Base-by-base conservation (phyloP, 2,329 filamentous ascomycete species). In the Plenodomus biglobosus region DNA sequence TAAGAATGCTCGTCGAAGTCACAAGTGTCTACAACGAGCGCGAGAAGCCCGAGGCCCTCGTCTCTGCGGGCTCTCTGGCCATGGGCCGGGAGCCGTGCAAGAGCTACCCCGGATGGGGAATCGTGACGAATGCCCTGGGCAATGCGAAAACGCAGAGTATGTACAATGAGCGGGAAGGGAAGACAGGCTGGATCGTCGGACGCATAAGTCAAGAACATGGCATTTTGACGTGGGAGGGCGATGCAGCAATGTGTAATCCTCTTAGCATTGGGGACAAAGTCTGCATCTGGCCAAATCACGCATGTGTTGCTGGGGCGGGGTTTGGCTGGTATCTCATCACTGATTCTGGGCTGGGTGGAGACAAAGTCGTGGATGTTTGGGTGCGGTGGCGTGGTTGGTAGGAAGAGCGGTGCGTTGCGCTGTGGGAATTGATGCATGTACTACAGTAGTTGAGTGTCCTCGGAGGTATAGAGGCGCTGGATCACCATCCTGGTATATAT, bases 201-300 rank as follows among this genome's bases (percentile, higher is more conserved):
- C 79, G 83, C 20, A 81, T 92, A 48, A 86, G 85, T 55, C 89
- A 92, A 73, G 89, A 94, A 72, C 89, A 92, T 71, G 87, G 86
- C 0, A 83, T 90, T 44, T 64, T 92, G 59, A 76, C 74, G 1
- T 90, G 86, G 82, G 72, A 76, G 34, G 78, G 76, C 0, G 45
- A 65, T 1, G 56, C 56, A 21, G 68, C 40, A 8, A 56, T 54
- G 44, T 57, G 58, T 37, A 67, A 72, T 34, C 64, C 73, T 39
- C 64, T 90, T 48, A 54, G 69, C 2, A 75, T 89, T 24, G 88
- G 88, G 0, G 81, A 90, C 63, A 83, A 83, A 61, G 71, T 92
- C 20, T 77, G 83, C 48, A 74, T 92, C 7, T 92, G 86, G 84
- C 88, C 88, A 0, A 92, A 92, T 60, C 89, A 94, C 73, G 84